Conservation (phyloP, 202 grass and related monocot species). For the Musa balbisiana region DNA sequence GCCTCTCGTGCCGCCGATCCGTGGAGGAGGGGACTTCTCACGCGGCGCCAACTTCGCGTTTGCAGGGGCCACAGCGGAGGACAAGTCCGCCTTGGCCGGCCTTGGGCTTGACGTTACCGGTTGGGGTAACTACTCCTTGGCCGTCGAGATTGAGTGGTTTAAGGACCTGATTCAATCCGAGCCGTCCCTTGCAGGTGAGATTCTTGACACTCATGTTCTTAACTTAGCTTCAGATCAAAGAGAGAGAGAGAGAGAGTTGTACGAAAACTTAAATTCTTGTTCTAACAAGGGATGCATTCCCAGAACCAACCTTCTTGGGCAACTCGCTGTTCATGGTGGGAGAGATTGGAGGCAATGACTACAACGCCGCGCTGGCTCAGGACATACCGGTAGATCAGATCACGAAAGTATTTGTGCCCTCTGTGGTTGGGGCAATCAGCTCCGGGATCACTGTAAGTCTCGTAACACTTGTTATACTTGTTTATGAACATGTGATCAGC, state of each 20-base stretch:
- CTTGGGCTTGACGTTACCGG: neutral
- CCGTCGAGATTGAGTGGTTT: too few species aligned
- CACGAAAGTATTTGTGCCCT: neutral
- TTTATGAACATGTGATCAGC: too few species aligned
- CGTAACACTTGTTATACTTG: too few species aligned
- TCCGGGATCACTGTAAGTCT: neutral
- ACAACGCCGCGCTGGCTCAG: neutral
- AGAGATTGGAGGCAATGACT: slow-evolving; percentile 1
- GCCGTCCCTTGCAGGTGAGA: neutral
- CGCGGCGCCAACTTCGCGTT: slow-evolving; percentile 1
- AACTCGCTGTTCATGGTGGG: neutral
- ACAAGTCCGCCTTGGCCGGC: too few species aligned
- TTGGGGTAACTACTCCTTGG: neutral
- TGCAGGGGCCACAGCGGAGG: neutral
- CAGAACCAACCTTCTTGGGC: neutral
- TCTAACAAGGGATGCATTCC: neutral
- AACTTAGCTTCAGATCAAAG: too few species aligned
- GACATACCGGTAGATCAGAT: neutral
- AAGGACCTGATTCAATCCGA: too few species aligned
- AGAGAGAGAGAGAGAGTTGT: too few species aligned
- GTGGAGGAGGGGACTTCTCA: neutral
- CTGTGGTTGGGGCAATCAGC: neutral
- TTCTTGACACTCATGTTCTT: too few species aligned
- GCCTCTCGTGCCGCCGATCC: neutral
- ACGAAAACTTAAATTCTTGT: too few species aligned